These are phyloP conservation scores for Brassica juncea DNA, from an alignment of 345 rosid genomes.

Conservation along the genomic window DNA sequence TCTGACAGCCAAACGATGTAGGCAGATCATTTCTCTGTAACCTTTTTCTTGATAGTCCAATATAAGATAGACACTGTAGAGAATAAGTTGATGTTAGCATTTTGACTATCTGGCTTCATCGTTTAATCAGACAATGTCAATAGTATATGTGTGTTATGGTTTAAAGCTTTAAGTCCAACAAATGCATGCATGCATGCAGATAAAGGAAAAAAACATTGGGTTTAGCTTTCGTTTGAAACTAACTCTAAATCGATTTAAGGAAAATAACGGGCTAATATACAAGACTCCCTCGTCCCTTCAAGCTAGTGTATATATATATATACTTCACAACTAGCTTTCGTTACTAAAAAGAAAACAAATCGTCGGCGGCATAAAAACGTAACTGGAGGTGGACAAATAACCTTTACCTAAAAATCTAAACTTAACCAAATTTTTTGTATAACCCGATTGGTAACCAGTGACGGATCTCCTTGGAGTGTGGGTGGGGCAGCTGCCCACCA, in stretches of 20 bases:
- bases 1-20: background rate
- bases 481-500: no score
- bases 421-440: background rate
- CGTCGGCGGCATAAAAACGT: background rate
- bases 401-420: background rate
- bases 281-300: background rate
- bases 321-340: background rate
- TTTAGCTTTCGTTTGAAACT: background rate
- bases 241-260: background rate
- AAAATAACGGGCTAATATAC: background rate
- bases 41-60: background rate
- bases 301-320: background rate
- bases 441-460: background rate
- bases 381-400: background rate
- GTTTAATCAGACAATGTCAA: background rate
- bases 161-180: background rate
- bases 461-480: no score
- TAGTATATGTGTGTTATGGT: background rate
- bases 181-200: slow-evolving; percentile 1
- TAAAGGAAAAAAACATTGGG: background rate
- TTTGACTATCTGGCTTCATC: background rate
- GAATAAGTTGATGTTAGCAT: background rate
- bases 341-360: background rate
- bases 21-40: background rate
- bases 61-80: background rate